Percentiles rank a stretch among this genome's conserved stretches.
Conservation (phyloP, 352 stramenopile species). For the Phytophthora agathidicida region DNA sequence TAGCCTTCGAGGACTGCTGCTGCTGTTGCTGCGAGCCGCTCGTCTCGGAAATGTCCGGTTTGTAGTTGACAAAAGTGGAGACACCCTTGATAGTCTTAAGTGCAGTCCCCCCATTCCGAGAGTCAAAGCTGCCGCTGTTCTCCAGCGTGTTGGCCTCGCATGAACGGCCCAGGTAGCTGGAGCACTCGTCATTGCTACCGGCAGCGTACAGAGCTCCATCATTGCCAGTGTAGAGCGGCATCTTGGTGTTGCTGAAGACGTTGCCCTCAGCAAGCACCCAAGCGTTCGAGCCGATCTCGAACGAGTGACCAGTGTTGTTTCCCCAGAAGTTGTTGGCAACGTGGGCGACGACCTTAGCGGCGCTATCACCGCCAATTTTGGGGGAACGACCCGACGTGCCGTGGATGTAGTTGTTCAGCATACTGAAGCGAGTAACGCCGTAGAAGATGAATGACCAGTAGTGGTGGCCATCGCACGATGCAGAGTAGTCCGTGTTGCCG, state of each 20-base stretch:
- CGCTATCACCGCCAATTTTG: constrained; percentile 27
- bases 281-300: constrained; percentile 33
- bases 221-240: constrained; percentile 17
- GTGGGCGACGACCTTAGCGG: constrained; percentile 28
- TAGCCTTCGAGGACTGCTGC: constrained; percentile 3
- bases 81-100: constrained; percentile 21
- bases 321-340: constrained; percentile 51
- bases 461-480: constrained; percentile 51
- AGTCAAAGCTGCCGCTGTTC: constrained; percentile 21
- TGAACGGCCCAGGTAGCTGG: constrained; percentile 17
- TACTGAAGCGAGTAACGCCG: constrained; percentile 40
- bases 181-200: constrained; percentile 13
- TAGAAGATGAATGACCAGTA: constrained; percentile 60
- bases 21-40: constrained; percentile 6
- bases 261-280: constrained; percentile 48
- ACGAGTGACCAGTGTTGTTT: constrained; percentile 48
- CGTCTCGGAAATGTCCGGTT: not conserved
- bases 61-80: constrained; percentile 13
- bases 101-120: constrained; percentile 19
- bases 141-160: constrained; percentile 26
- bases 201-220: constrained; percentile 24
- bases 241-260: constrained; percentile 41
- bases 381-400: constrained; percentile 36
- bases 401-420: constrained; percentile 47
- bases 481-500: constrained; percentile 49